Percentiles rank a stretch among this genome's conserved stretches.
Conservation (phyloP, 106 monocot genomes). For the Cymbidium sinense region DNA sequence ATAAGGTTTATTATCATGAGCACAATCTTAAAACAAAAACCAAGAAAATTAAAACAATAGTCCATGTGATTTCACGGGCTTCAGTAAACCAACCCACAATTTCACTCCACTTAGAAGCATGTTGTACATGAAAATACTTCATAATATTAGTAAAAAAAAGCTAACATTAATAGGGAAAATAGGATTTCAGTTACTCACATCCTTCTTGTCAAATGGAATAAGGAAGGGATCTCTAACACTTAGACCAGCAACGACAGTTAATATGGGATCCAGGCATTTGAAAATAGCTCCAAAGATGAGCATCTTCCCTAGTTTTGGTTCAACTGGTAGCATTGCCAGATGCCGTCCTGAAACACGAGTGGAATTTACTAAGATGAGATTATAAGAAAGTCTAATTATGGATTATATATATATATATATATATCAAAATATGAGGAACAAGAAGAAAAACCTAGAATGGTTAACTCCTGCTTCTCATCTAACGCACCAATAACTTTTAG, state of each 20-base stretch:
- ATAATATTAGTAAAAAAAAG: background rate
- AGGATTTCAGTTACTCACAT: constrained; percentile 50
- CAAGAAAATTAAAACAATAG: too few relatives aligned
- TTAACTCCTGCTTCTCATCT: constrained; percentile 87
- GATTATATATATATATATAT: background rate
- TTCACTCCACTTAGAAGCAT: too few relatives aligned
- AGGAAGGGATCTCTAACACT: constrained; percentile 98
- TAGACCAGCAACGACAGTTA: constrained; percentile 96
- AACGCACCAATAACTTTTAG: constrained; percentile 93
- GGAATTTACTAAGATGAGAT: background rate
- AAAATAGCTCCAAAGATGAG: constrained; percentile 94
- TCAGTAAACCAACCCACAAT: too few relatives aligned
- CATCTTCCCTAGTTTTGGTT: constrained; percentile 98
- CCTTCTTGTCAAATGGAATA: constrained; percentile 96
- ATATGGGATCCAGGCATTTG: constrained; percentile 85
- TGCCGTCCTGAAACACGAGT: constrained; percentile 54
- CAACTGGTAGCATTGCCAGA: constrained; percentile 92
- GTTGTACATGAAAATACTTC: background rate
- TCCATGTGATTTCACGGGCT: too few relatives aligned
- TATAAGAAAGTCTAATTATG: background rate
- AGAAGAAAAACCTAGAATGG: constrained; percentile 58
- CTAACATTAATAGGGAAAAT: background rate
- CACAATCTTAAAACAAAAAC: too few relatives aligned
- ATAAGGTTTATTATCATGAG: too few relatives aligned
- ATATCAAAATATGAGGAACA: background rate